Evolutionary conservation across 345 rosid genomes (phyloP), one percentile per base, ranked within the genome.

Genomic region (Gossypium anomalum): DNA sequence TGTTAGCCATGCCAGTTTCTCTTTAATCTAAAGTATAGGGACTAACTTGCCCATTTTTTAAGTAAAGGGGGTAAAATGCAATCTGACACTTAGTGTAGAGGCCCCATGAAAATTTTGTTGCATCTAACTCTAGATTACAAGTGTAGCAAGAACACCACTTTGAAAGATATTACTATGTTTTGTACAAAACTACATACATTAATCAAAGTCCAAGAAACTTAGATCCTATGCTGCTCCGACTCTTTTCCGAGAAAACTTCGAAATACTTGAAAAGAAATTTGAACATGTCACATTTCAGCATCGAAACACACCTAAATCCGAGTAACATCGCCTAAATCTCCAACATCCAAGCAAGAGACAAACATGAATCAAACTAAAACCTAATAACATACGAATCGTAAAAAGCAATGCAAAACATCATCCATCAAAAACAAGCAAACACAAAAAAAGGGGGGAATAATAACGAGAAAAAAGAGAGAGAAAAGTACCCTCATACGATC

Each of bases 401-500:
- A 15, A 62, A 11, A 7, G 4, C 44, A 29, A 62, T n/a, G 38
- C 19, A 55, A 47, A 45, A 67, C 41, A 16, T 29, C 29, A 20
- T 67, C 55, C 6, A 67, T 29, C 13, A 48, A 48, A 67, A 48
- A 16, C 1, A 49, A 38, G 15, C 34, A 48, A 59, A 75, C 25
- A 41, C 7, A 0, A 9, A 10, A 13, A 13, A 38, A 2, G 7
- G n/a, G 49, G 15, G 11, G 15, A 16, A 7, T 47, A 13, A 17
- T n/a, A 34, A 34, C 41, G 41, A 34, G 41, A 34, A 34, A 34
- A 34, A 34, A 34, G 7, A 34, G 41, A 34, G 41, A 34, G 15
- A 66, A 44, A 58, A 20, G 20, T 86, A 92, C 94, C 91, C 94
- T 88, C 80, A 92, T 23, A 47, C 97, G 87, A 75, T 92, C 97